Evolutionary conservation across 2,329 filamentous ascomycete genomes (phyloP), one percentile per base, ranked within the genome.

Genomic region (Pyricularia pennisetigena): DNA sequence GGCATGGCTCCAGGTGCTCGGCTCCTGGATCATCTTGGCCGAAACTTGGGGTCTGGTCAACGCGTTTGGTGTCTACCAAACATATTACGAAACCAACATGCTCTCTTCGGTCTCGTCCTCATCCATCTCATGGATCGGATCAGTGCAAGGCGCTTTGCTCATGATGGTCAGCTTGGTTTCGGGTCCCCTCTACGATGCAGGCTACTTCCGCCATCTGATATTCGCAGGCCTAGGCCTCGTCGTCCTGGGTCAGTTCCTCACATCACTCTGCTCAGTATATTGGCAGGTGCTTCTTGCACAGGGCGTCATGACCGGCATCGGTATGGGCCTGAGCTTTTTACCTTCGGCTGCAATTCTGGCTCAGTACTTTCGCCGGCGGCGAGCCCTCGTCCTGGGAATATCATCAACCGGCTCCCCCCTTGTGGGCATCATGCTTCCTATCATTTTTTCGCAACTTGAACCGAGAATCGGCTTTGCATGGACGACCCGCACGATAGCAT

Each of bases 401-500:
- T 69, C 74, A 28, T 72, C 75, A 0, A 74, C 76, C 9, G 79
- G 79, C 2, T 78, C 76, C 1, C 77, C 76, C 16, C 68, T 81
- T 20, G 78, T 76, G 68, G 82, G 82, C 12, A 79, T 83, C 69
- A 74, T 83, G 49, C 82, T 81, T 68, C 80, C 81, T 1, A 77
- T 84, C 70, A 74, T 83, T 35, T 81, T 84, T 74, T 73, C 71
- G 64, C 69, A 69, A 26, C 70, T 77, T 28, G 68, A 73, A 67
- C 69, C 68, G 3, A 32, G 70, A n/a, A 72, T 79, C 66, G 75
- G 79, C 66, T 79, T 82, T 66, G 74, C 74, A 14, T 77, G 76
- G 70, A 76, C 85, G 3, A 79, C 83, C 71, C 76, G 78, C n/a
- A 73, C 74, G 23, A 79, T 88, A 68, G 85, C 85, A 32, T 89